These are phyloP conservation scores for Phoma sp. DNA, from an alignment of 2,329 filamentous ascomycete species.

Conservation along the genomic window DNA sequence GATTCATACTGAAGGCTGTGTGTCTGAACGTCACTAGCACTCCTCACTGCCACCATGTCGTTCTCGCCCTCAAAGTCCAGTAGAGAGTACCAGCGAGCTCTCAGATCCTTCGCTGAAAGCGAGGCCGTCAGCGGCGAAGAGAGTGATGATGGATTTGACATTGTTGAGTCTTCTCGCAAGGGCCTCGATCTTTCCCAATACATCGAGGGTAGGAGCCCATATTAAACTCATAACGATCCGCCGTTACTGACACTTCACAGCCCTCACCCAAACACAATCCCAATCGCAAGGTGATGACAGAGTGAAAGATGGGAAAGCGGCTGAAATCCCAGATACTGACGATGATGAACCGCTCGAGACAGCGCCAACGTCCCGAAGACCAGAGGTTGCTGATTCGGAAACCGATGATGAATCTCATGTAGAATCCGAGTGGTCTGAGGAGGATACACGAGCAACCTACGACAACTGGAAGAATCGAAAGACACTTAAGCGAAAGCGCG, in stretches of 20 bases:
- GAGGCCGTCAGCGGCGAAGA: conserved; percentile 39
- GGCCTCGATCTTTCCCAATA: conserved; percentile 43
- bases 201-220: conserved; percentile 35
- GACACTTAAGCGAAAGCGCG: conserved; percentile 60
- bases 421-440: conserved; percentile 59
- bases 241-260: conserved; percentile 23
- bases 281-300: conserved; percentile 28
- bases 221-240: not conserved
- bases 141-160: conserved; percentile 54
- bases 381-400: conserved; percentile 9
- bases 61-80: conserved; percentile 17
- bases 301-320: not conserved
- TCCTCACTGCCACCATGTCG: conserved; percentile 21
- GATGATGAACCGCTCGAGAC: conserved; percentile 11
- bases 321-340: conserved; percentile 14
- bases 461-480: conserved; percentile 69
- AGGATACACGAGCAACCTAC: conserved; percentile 64
- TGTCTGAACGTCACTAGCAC: not conserved
- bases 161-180: conserved; percentile 45
- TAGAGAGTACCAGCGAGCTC: conserved; percentile 25
- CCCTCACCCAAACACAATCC: conserved; percentile 35
- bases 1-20: not conserved
- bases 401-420: conserved; percentile 15
- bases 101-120: conserved; percentile 38
- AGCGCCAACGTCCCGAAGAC: not conserved